These are phyloP conservation scores for Penicillium salamii DNA, from an alignment of 495 filamentous ascomycete species.

Conservation along the genomic window DNA sequence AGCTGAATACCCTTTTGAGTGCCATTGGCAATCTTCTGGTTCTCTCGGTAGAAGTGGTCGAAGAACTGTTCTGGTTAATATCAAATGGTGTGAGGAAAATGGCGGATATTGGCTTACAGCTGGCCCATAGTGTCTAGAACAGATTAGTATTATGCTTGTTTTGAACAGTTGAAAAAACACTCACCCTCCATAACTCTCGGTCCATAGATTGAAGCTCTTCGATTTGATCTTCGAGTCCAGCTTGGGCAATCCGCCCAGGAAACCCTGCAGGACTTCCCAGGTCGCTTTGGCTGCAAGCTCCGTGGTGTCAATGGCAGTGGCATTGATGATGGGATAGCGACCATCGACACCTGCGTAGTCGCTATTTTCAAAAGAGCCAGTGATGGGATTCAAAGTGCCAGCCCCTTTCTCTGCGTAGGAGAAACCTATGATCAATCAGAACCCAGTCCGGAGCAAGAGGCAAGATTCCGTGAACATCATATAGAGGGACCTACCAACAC, in stretches of 20 bases:
- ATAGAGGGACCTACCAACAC: conserved; percentile 46
- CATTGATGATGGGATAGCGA: conserved; percentile 46
- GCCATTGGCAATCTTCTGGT: conserved; percentile 49
- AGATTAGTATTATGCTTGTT: conserved; percentile 11
- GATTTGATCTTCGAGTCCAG: conserved; percentile 50
- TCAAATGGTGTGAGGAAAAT: conserved; percentile 35
- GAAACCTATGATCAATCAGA: conserved; percentile 39
- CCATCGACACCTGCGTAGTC: conserved; percentile 42
- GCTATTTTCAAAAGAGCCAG: conserved; percentile 43
- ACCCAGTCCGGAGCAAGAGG: neutral
- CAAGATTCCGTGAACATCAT: neutral
- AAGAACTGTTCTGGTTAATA: conserved; percentile 31
- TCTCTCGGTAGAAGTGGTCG: conserved; percentile 62
- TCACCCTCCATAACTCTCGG: conserved; percentile 61
- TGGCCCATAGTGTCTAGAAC: conserved; percentile 42
- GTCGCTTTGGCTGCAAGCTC: conserved; percentile 53
- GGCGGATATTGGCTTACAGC: conserved; percentile 43
- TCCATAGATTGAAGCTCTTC: conserved; percentile 50
- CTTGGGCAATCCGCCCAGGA: conserved; percentile 50
- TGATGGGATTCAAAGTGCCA: conserved; percentile 43
- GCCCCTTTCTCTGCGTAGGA: conserved; percentile 47
- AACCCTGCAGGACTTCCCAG: conserved; percentile 58
- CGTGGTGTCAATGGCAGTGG: conserved; percentile 48
- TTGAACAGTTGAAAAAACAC: conserved; percentile 36
- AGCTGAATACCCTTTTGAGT: conserved; percentile 34